phyloP scores from a whole-genome alignment of 2,329 filamentous ascomycete species.

The Pleurostoma richardsiae region DNA sequence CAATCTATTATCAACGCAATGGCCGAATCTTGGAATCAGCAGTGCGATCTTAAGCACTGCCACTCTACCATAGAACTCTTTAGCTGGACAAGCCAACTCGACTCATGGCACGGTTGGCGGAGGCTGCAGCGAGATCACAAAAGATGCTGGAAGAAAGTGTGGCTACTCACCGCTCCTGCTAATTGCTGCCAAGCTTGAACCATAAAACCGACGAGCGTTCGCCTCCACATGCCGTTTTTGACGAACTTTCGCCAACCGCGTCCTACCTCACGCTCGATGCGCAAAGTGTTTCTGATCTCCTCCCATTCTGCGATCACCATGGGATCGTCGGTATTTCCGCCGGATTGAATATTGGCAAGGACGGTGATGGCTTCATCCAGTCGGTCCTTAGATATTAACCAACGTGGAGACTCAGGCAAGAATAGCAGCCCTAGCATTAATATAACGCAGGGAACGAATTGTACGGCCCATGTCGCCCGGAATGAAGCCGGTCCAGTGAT shows the following conservation, averaged over 20 bases:
- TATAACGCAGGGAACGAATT: conserved; percentile 58
- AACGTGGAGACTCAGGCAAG: conserved; percentile 70
- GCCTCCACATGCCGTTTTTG: conserved; percentile 50
- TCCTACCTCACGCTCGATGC: conserved; percentile 26
- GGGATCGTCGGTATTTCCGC: conserved; percentile 47
- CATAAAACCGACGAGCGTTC: conserved; percentile 48
- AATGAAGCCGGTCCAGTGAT: conserved; percentile 54
- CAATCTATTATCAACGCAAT: too few relatives aligned
- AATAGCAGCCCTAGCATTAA: conserved; percentile 60
- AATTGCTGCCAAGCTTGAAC: conserved; percentile 49
- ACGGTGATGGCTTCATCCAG: conserved; percentile 50
- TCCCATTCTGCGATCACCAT: conserved; percentile 53
- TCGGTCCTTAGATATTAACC: conserved; percentile 56
- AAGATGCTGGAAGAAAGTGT: too few relatives aligned
- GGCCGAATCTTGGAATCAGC: too few relatives aligned
- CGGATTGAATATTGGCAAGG: conserved; percentile 52
- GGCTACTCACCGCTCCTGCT: conserved; percentile 11
- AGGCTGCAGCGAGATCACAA: too few relatives aligned
- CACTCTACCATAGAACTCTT: too few relatives aligned
- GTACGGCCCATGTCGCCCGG: conserved; percentile 59
- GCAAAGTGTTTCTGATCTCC: conserved; percentile 39
- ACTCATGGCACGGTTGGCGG: too few relatives aligned
- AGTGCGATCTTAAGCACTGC: too few relatives aligned
- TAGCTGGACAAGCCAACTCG: too few relatives aligned
- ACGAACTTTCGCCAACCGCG: conserved; percentile 31